Evolutionary conservation across 495 filamentous ascomycete species (phyloP), one percentile per base, ranked within the genome.

Genomic region (Trichocladium uniseriatum): DNA sequence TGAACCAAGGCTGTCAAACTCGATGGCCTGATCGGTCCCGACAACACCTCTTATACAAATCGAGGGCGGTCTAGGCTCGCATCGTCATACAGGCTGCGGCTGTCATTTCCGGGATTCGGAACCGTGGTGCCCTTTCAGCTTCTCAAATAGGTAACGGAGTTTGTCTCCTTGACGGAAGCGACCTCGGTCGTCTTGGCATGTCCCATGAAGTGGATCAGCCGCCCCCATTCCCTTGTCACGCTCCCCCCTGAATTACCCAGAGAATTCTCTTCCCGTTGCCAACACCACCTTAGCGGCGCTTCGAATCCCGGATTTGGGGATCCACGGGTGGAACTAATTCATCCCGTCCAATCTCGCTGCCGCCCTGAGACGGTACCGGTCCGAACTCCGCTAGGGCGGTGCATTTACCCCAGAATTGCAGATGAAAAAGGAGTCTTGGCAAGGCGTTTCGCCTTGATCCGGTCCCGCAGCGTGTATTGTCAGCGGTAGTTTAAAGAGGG

Each of bases 131-230:
- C n/a, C n/a, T 48, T 29, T 18, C 36, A 38, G 36, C 53, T 52
- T 45, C 48, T 46, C 48, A 37, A 56, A 56, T 36, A 42, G 50
- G 45, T 45, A 41, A 34, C 54, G 50, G 50, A 57, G 11, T 41
- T 28, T 8, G 31, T n/a, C 50, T 53, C 50, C 43, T 40, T 29
- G 43, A 40, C 43, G n/a, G 15, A 53, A 53, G 6, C 20, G 44
- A 40, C 13, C 43, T 38, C 18, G 37, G 31, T 42, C 29, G 43
- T 9, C 49, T 52, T 47, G 49, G 43, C 49, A 16, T 14, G 42
- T 35, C 41, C 36, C 1, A 14, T 1, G 22, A 7, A 6, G 20
- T 18, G 36, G 24, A 36, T 45, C 36, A 20, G 38, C 5, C 34
- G 40, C 21, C 34, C 40, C 39, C 32, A 43, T n/a, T 37, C 39